Percentiles rank a stretch among this genome's conserved stretches.
These are phyloP conservation scores for Coniochaeta pulveracea DNA, from an alignment of 2,329 filamentous ascomycete genomes.

Conservation along the genomic window DNA sequence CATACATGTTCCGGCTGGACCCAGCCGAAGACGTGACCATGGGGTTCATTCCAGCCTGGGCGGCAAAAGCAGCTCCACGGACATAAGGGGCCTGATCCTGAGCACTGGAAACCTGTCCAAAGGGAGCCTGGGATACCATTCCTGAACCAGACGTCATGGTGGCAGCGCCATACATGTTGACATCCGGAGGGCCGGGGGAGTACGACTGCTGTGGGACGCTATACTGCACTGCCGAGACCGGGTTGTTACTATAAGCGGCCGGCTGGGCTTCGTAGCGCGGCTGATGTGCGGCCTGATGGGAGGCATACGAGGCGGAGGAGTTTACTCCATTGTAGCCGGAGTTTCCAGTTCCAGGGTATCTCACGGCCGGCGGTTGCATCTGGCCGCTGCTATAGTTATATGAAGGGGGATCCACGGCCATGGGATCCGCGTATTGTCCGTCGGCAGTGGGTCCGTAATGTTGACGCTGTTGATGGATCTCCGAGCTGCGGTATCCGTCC, in stretches of 20 bases:
- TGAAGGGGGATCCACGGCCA: constrained; percentile 4
- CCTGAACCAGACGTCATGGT: neutral
- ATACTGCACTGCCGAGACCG: constrained; percentile 2
- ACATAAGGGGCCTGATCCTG: constrained; percentile 1
- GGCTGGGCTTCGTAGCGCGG: constrained; percentile 3
- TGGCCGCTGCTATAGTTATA: too few relatives aligned
- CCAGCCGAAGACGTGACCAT: constrained; percentile 3
- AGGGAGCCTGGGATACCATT: constrained; percentile 1
- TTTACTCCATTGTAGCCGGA: constrained; percentile 5
- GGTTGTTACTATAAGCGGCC: constrained; percentile 2
- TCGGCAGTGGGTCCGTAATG: constrained; percentile 4
- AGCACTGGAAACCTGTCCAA: neutral
- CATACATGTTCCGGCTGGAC: constrained; percentile 1
- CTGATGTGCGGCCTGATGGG: neutral
- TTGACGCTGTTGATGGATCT: constrained; percentile 12
- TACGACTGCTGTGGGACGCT: neutral
- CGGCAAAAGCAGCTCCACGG: neutral
- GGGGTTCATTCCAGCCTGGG: constrained; percentile 8
- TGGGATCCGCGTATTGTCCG: constrained; percentile 5
- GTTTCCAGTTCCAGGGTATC: constrained; percentile 6
- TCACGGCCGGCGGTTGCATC: neutral
- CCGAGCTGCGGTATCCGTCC: constrained; percentile 16
- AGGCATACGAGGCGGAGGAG: constrained; percentile 2
- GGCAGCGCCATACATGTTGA: constrained; percentile 5
- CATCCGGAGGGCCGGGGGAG: neutral